phyloP scores from a whole-genome alignment of 148 eudicot genomes.

The Vaccinium vitisidaea region DNA sequence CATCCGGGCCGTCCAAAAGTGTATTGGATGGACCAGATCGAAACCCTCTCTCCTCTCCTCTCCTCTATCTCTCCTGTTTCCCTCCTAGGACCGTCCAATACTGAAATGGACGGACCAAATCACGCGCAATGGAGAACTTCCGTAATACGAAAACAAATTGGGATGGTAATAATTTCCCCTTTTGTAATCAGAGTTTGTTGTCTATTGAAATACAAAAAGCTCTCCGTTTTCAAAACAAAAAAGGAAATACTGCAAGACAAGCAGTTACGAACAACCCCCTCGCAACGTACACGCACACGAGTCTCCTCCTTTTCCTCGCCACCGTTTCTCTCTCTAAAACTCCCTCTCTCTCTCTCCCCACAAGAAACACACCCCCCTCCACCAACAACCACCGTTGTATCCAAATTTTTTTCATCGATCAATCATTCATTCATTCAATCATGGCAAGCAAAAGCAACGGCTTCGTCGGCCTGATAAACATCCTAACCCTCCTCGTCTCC shows the following conservation, averaged over 20 bases:
- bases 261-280: background rate
- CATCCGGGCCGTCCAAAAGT: no score
- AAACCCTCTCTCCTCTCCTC: no score
- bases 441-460: constrained; percentile 34
- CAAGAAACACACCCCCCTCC: background rate
- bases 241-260: no score
- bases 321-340: background rate
- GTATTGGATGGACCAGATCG: no score
- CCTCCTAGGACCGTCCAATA: no score
- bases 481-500: constrained; percentile 19
- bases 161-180: no score
- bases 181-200: background rate
- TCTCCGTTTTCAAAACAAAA: no score
- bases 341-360: background rate
- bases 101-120: no score
- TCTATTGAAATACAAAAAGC: background rate
- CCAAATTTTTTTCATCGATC: background rate
- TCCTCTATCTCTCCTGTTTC: no score
- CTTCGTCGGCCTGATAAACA: constrained; percentile 22
- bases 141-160: no score
- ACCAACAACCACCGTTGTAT: background rate
- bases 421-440: background rate
- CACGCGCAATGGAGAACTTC: no score
- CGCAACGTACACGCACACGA: background rate
- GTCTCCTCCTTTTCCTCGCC: background rate